Conservation (phyloP, 306 rosid species). For the Dryas octopetala region DNA sequence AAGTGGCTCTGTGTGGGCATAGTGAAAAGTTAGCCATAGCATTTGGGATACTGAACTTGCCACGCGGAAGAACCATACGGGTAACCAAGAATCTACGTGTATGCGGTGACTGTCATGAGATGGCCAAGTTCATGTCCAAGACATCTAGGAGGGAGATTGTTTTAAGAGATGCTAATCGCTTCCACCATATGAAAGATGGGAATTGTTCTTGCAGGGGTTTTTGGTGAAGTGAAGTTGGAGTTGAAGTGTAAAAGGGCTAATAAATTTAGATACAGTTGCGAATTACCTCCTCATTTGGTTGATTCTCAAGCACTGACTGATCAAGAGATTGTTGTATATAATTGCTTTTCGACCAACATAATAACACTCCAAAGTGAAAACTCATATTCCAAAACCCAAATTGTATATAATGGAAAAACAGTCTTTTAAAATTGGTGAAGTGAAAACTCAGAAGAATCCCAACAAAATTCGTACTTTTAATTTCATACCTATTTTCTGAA, state of each 20-base stretch:
- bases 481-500: too few species aligned
- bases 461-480: too few species aligned
- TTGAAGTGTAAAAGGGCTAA: not conserved
- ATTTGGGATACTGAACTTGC: conserved; percentile 60
- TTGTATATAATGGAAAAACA: too few species aligned
- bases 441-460: too few species aligned
- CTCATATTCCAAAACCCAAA: too few species aligned
- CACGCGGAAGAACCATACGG: conserved; percentile 53
- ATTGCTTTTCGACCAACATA: not conserved
- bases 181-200: conserved; percentile 72
- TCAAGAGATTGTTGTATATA: not conserved
- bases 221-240: conserved; percentile 45
- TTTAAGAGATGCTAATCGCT: conserved; percentile 68
- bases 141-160: conserved; percentile 51
- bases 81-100: conserved; percentile 67
- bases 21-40: conserved; percentile 75
- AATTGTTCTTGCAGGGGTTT: conserved; percentile 66
- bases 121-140: conserved; percentile 67
- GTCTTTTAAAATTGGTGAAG: too few species aligned
- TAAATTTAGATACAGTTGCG: not conserved
- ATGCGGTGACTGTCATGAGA: conserved; percentile 83
- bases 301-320: not conserved
- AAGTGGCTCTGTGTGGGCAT: conserved; percentile 70
- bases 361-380: not conserved
- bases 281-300: not conserved